Conservation (phyloP, 495 filamentous ascomycete species). For the Haplographium delicatum region DNA sequence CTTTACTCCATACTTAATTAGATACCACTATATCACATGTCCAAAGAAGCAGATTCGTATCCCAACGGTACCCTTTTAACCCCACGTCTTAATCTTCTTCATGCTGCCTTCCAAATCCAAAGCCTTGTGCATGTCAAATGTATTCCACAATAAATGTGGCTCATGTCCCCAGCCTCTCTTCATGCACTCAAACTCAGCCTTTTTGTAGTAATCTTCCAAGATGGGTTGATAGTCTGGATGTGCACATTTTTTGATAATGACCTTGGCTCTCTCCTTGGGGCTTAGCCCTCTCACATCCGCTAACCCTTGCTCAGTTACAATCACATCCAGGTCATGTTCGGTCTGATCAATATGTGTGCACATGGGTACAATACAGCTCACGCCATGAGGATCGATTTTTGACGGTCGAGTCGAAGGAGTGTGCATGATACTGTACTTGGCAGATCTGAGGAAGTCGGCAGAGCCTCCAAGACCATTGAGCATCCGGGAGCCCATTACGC, state of each 20-base stretch:
- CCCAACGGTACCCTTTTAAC: too few relatives aligned
- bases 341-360: slow-evolving; percentile 92
- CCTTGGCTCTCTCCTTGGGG: slow-evolving; percentile 74
- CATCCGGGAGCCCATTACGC: slow-evolving; percentile 89
- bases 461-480: slow-evolving; percentile 86
- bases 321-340: slow-evolving; percentile 81
- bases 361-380: slow-evolving; percentile 88
- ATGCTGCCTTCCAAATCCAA: slow-evolving; percentile 78
- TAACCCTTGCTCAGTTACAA: slow-evolving; percentile 84
- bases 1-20: too few relatives aligned
- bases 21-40: too few relatives aligned
- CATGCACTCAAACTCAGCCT: slow-evolving; percentile 82
- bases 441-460: slow-evolving; percentile 77
- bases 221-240: slow-evolving; percentile 84
- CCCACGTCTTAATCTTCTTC: slow-evolving; percentile 58
- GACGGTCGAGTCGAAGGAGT: slow-evolving; percentile 73
- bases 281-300: slow-evolving; percentile 81
- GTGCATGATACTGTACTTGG: slow-evolving; percentile 94
- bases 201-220: slow-evolving; percentile 76
- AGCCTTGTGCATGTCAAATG: slow-evolving; percentile 86
- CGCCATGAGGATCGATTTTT: slow-evolving; percentile 78
- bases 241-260: slow-evolving; percentile 85
- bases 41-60: too few relatives aligned
- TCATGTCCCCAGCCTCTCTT: slow-evolving; percentile 88
- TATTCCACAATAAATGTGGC: slow-evolving; percentile 77